A percentile compares a stretch with the other conserved stretches of the same genome.
Conservation (phyloP, 2,329 filamentous ascomycete genomes). For the Phyllosticta paracitricarpa region DNA sequence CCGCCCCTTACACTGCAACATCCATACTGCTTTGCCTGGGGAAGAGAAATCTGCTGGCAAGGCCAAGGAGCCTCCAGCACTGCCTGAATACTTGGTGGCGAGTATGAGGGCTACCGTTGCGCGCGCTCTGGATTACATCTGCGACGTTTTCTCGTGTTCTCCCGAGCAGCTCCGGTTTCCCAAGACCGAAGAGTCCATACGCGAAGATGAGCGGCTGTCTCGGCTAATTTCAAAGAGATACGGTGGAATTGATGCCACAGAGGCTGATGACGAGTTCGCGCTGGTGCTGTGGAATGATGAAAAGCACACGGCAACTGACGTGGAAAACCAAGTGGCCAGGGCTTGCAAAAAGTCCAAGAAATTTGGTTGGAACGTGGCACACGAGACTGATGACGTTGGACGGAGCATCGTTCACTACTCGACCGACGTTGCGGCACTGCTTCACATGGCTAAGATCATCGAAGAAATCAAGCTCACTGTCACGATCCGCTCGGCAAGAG, state of each 20-base stretch:
- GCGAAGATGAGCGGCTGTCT: conserved; percentile 70
- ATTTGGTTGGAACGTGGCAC: conserved; percentile 65
- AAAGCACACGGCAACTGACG: conserved; percentile 91
- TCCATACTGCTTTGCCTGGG: conserved; percentile 57
- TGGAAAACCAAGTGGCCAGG: conserved; percentile 78
- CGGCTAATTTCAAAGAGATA: conserved; percentile 70
- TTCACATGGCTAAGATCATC: conserved; percentile 73
- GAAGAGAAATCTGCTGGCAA: conserved; percentile 43
- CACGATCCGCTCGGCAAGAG: conserved; percentile 83
- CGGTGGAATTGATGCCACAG: conserved; percentile 45
- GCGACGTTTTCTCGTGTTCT: conserved; percentile 95
- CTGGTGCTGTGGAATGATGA: conserved; percentile 96
- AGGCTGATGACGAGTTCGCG: conserved; percentile 65
- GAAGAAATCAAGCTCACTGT: conserved; percentile 95
- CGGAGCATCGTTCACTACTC: conserved; percentile 75
- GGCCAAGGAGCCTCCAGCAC: conserved; percentile 38
- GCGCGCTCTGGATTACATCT: conserved; percentile 83
- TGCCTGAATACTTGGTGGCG: conserved; percentile 66
- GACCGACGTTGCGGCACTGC: conserved; percentile 58
- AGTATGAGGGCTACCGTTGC: conserved; percentile 80
- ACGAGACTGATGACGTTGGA: conserved; percentile 82
- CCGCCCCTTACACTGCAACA: conserved; percentile 78
- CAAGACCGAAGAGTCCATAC: conserved; percentile 74
- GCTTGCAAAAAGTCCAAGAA: conserved; percentile 66
- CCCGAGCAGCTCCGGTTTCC: conserved; percentile 84